Evolutionary conservation across 306 rosid genomes (phyloP).

Genomic region (Coriaria nepalensis): DNA sequence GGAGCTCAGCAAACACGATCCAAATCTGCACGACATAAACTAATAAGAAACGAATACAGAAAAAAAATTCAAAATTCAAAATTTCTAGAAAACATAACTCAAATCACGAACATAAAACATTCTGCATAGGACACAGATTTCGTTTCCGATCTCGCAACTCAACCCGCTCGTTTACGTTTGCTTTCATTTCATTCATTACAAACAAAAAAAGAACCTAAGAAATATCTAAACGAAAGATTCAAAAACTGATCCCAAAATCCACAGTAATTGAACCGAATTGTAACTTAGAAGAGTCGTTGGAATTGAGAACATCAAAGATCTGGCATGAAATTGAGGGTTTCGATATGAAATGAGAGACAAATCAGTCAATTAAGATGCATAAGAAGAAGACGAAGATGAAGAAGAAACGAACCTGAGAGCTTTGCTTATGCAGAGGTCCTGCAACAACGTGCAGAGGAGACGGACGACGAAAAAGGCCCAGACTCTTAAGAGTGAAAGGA

Average conservation of each 20-base stretch:
- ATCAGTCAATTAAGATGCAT: too few relatives aligned
- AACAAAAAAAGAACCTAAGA: not conserved
- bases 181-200: not conserved
- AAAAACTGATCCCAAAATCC: not conserved
- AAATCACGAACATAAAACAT: constrained; percentile 1
- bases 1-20: constrained; percentile 23
- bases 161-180: not conserved
- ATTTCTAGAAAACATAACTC: constrained; percentile 6
- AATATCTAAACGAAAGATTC: not conserved
- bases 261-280: not conserved
- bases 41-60: not conserved
- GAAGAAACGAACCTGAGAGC: too few relatives aligned
- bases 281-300: not conserved
- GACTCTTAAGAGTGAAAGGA: too few relatives aligned
- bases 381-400: too few relatives aligned
- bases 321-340: not conserved
- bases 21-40: constrained; percentile 13
- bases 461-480: too few relatives aligned
- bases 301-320: constrained; percentile 1
- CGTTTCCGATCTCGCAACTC: not conserved
- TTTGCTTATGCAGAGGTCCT: too few relatives aligned
- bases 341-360: too few relatives aligned
- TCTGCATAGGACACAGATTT: not conserved
- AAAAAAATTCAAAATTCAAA: not conserved
- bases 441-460: too few relatives aligned